Conservation (phyloP, 2,329 filamentous ascomycete species). For the Ophiostoma triangulosporum region DNA sequence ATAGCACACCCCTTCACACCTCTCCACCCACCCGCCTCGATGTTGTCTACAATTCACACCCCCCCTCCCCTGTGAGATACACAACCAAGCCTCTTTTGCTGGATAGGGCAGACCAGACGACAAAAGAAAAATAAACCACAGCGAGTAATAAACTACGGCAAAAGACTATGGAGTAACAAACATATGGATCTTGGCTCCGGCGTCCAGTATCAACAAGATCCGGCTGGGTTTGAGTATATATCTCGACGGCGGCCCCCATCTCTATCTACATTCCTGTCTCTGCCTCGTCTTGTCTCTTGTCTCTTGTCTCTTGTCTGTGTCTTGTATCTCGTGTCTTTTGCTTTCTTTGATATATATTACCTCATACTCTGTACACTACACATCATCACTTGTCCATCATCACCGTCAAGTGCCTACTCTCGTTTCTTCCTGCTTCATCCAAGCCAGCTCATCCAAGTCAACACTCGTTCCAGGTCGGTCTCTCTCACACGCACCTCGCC, state of each 20-base stretch:
- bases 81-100: constrained; percentile 1
- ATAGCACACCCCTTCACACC: neutral
- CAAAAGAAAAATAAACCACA: neutral
- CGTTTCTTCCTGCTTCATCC: neutral
- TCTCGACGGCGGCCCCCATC: constrained; percentile 10
- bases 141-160: neutral
- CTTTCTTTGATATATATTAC: neutral
- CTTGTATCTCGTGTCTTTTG: neutral
- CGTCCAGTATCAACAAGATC: neutral
- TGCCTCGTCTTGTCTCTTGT: neutral
- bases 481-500: neutral
- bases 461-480: neutral
- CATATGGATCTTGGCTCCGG: constrained; percentile 2
- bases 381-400: neutral
- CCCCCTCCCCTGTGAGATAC: neutral
- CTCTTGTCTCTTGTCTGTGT: neutral
- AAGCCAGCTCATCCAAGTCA: neutral
- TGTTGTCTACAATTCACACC: neutral
- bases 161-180: neutral
- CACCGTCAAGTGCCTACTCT: neutral
- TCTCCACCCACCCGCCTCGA: neutral
- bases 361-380: neutral
- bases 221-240: constrained; percentile 9
- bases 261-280: neutral
- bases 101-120: neutral